Evolutionary conservation across 1,284 basidiomycete genomes (phyloP), one percentile per base, ranked within the genome.

Genomic region (Albatrellus sp.): DNA sequence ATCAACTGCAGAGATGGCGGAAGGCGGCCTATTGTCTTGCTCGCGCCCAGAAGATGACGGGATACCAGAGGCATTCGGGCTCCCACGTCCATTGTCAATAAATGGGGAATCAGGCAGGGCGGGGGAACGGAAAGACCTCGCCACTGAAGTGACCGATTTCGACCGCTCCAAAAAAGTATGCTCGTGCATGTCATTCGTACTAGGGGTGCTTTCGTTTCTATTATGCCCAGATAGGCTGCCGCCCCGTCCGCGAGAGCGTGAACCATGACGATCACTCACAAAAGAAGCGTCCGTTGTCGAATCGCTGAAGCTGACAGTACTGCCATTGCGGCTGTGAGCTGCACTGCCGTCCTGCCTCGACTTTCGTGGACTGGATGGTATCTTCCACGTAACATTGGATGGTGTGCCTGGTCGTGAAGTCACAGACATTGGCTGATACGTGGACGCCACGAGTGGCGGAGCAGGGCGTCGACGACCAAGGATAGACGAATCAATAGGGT

Each of bases 371-470:
- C 49, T 54, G 34, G 49, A 28, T 8, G 58, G 45, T 32, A 50
- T 48, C 43, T 58, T 62, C 65, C 82, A 86, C 16, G 75, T 74
- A 43, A 85, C 70, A 54, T 80, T 83, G 1, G 83, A 86, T 31
- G 83, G 83, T 3, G 84, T 86, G 44, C 66, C 64, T 32, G 83
- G 79, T 44, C 81, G 72, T 48, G 80, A 75, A 42, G 74, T 68
- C 29, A 69, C 66, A 7, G 68, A 54, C 63, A 81, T 66, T 6
- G 78, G 68, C 58, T 81, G 80, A 58, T 69, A 83, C 3, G 73
- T 61, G 28, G 70, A 64, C 19, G 67, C 68, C 28, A 80, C 70
- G 30, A 83, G 66, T 6, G 83, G 82, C 19, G 82, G 85, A 24
- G 69, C 70, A 38, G 82, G 80, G 43, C 80, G 67, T 24, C 77